Base-by-base conservation (phyloP, 2,329 filamentous ascomycete species). In the Plenodomus lindquistii region DNA sequence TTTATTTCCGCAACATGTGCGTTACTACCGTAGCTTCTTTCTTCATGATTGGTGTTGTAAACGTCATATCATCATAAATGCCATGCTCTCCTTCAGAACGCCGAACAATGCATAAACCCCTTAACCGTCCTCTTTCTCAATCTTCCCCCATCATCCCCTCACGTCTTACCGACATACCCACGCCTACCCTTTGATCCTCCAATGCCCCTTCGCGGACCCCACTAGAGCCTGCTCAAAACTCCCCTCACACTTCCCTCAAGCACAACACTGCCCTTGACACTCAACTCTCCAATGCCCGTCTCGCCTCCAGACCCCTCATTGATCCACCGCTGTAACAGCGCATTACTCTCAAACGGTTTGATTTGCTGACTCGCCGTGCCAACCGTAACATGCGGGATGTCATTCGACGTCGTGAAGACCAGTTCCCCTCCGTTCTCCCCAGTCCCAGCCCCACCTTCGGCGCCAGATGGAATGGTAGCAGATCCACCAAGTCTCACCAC, bases 301-400 rank as follows among this genome's bases (percentile, higher is more conserved):
- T 73, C 67, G 6, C 70, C 74, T 2, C 66, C 80, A 65, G 71
- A 78, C 0, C 84, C 84, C 41, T 75, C 71, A 54, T 86, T 79
- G 52, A 94, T 67, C 93, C 93, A 97, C 50, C 79, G 78, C 55
- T 79, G 79, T 48, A 99, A 72, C 65, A 99, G 62, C 50, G 90
- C 86, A 67, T 99, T 99, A 75, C 92, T 96, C 77, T 99, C 93
- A 73, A 89, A 92, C 0, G 94, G 93, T 76, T 97, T 97, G 63
- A 97, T 84, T 7, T 79, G 72, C 39, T 79, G 73, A 57, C 85
- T 82, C 9, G 85, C 83, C 0, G 94, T 99, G 17, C 94, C 94
- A 7, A 97, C 80, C 0, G 94, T 99, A 50, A 99, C 84, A 69
- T 99, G 94, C 10, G 92, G 85, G 24, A 95, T 80, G 13, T 79